These are phyloP conservation scores for Aspergillus ochraceus DNA, from an alignment of 2,329 filamentous ascomycete genomes.

Conservation along the genomic window DNA sequence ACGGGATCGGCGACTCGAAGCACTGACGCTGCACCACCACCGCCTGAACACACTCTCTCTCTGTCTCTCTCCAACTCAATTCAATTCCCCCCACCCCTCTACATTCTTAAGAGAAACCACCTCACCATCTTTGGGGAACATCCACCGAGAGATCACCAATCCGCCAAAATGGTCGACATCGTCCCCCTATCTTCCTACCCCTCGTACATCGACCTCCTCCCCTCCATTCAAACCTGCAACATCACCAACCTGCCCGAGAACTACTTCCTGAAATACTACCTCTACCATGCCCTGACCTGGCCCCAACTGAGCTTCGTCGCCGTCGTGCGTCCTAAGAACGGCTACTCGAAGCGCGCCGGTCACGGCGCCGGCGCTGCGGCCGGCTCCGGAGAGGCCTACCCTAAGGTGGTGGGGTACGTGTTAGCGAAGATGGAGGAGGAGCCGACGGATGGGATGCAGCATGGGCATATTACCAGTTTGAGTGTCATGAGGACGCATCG, in stretches of 20 bases:
- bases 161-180: constrained; percentile 48
- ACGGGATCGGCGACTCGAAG: not conserved
- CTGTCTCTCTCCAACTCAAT: not conserved
- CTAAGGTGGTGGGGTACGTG: constrained; percentile 98
- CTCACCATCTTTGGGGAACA: not conserved
- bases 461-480: constrained; percentile 94
- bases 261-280: constrained; percentile 99
- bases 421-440: constrained; percentile 99
- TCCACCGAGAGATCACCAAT: constrained; percentile 13
- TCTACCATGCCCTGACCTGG: constrained; percentile 98
- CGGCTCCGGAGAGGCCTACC: constrained; percentile 59
- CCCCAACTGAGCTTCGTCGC: constrained; percentile 96
- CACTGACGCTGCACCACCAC: constrained; percentile 1
- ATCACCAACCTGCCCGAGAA: constrained; percentile 99
- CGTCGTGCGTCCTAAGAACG: constrained; percentile 79
- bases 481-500: constrained; percentile 96
- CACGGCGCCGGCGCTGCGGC: constrained; percentile 45
- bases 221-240: constrained; percentile 91
- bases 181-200: constrained; percentile 48
- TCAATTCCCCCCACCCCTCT: not conserved
- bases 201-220: constrained; percentile 78
- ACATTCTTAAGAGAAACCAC: constrained; percentile 3
- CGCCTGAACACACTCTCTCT: not conserved
- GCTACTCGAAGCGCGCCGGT: constrained; percentile 69
- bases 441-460: constrained; percentile 81